Evolutionary conservation across 2,329 filamentous ascomycete genomes (phyloP).

Genomic region (Colletotrichum tofieldiae): DNA sequence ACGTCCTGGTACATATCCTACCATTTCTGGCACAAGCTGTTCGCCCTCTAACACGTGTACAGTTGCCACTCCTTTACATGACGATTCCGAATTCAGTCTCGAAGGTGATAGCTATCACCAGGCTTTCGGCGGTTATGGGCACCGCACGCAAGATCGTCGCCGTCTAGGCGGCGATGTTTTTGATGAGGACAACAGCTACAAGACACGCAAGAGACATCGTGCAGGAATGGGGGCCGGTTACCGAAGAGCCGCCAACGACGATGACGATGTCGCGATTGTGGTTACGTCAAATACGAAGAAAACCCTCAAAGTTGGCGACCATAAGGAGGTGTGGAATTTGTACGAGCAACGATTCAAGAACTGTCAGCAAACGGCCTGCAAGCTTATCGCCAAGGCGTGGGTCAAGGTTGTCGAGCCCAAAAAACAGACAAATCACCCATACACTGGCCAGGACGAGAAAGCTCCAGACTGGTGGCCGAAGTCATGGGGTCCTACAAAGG

Average conservation of each 20-base stretch:
- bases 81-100: constrained; percentile 48
- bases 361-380: constrained; percentile 80
- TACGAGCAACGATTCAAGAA: constrained; percentile 75
- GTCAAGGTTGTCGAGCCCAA: constrained; percentile 83
- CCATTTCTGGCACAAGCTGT: not conserved
- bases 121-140: constrained; percentile 44
- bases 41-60: constrained; percentile 16
- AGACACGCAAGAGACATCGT: constrained; percentile 56
- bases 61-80: constrained; percentile 54
- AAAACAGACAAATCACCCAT: constrained; percentile 83
- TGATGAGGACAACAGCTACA: constrained; percentile 50
- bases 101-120: constrained; percentile 44
- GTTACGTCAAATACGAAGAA: constrained; percentile 57
- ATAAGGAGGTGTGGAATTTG: constrained; percentile 69
- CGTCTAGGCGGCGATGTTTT: constrained; percentile 48
- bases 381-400: constrained; percentile 82
- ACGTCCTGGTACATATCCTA: constrained; percentile 53
- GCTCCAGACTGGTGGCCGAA: constrained; percentile 79
- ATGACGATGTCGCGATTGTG: constrained; percentile 61
- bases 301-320: constrained; percentile 68
- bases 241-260: constrained; percentile 57
- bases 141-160: constrained; percentile 46
- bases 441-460: constrained; percentile 75
- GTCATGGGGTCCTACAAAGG: constrained; percentile 64
- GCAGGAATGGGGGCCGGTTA: constrained; percentile 40